Base-by-base conservation (phyloP, 1,284 basidiomycete species). In the Microbotryomycetes sp. region DNA sequence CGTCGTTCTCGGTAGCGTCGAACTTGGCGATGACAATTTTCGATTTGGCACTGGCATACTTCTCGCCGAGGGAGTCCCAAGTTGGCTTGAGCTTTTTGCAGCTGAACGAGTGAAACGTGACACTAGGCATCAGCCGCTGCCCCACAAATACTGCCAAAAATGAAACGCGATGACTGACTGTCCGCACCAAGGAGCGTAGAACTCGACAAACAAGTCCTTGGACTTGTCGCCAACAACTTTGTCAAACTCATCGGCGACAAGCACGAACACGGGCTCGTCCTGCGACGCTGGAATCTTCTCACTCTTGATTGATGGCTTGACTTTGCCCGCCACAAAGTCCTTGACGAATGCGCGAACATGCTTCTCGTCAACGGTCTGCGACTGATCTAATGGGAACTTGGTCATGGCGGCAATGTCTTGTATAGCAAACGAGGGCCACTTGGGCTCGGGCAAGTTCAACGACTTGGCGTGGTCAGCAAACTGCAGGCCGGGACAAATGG, bases 151-250 rank as follows among this genome's bases (percentile, higher is more conserved):
- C 23, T 15, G 4, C 5, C 14, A 46, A 52, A 15, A n/a, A 26
- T 19, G 19, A 15, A 22, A 46, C 3, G 1, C 16, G 16, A 36
- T 22, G 30, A 59, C 64, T 55, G 54, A 72, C 73, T 78, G 77
- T 36, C 77, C 76, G 67, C 80, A 96, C 94, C 96, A 98, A 58
- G 90, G 86, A 58, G 94, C 96, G 75, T 92, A 97, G 79, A 96
- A 93, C 79, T 98, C 96, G 72, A 97, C 81, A 71, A 99, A 92
- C 72, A 97, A 86, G 77, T 98, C 94, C 81, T 96, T 97, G 60
- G 81, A 79, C 60, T 67, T 66, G 66, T 92, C 87, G 74, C 97
- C 88, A 48, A 91, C 85, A 58, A 94, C 80, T 60, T 88, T 79
- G 6, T 97, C 89, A 72, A 97, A 98, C 71, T 88, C 85, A 77